phyloP scores from a whole-genome alignment of 2,329 filamentous ascomycete species.

The Colletotrichum nymphaeae region DNA sequence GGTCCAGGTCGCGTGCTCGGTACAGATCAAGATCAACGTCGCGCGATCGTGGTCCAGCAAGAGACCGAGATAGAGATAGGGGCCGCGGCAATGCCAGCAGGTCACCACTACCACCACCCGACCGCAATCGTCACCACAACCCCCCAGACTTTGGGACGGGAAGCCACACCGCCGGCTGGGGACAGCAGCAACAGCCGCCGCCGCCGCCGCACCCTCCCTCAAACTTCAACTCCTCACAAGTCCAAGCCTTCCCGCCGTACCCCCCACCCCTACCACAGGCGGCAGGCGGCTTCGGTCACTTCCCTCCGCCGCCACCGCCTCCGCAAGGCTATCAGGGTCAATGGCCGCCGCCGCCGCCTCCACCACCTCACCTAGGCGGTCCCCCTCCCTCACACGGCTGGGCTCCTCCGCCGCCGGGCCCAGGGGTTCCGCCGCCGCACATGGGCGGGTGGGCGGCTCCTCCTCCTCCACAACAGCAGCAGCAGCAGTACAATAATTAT shows the following conservation, averaged over 20 bases:
- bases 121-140: constrained; percentile 12
- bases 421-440: constrained; percentile 12
- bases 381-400: constrained; percentile 33
- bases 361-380: constrained; percentile 37
- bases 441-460: constrained; percentile 25
- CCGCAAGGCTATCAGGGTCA: constrained; percentile 53
- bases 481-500: constrained; percentile 21
- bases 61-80: background rate
- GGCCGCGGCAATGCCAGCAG: constrained; percentile 5
- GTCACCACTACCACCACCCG: constrained; percentile 25
- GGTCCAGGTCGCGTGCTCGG: constrained; percentile 21
- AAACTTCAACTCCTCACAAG: constrained; percentile 14
- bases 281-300: constrained; percentile 41
- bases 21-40: constrained; percentile 36
- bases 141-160: constrained; percentile 9
- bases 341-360: constrained; percentile 54
- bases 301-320: constrained; percentile 49
- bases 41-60: constrained; percentile 35
- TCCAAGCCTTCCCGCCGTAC: constrained; percentile 26
- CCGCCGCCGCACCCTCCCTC: constrained; percentile 43
- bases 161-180: background rate
- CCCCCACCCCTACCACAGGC: constrained; percentile 38
- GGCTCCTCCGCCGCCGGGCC: constrained; percentile 30
- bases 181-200: constrained; percentile 36
- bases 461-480: constrained; percentile 18